Evolutionary conservation across 2,329 filamentous ascomycete species (phyloP).

Genomic region (Chaetomium globosum): DNA sequence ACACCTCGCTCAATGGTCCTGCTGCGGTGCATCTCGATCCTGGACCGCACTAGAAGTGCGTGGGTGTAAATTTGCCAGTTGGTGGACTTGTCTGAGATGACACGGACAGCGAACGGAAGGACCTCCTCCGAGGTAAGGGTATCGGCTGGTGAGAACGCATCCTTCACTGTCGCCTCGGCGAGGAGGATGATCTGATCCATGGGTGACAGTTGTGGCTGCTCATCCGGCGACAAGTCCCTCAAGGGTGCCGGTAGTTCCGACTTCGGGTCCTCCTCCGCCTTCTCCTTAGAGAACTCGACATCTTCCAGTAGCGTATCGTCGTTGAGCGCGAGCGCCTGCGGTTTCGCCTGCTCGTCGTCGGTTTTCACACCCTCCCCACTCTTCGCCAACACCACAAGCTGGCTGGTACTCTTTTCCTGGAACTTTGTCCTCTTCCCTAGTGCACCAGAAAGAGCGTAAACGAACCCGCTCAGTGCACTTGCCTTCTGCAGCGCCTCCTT

Average conservation of each 20-base stretch:
- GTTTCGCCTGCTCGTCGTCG: constrained; percentile 44
- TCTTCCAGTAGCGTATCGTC: constrained; percentile 91
- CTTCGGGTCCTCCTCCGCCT: constrained; percentile 29
- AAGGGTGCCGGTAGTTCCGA: constrained; percentile 62
- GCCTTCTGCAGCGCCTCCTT: constrained; percentile 70
- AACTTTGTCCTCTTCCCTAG: constrained; percentile 83
- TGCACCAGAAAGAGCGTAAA: constrained; percentile 81
- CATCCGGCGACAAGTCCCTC: constrained; percentile 68
- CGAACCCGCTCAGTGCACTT: constrained; percentile 66
- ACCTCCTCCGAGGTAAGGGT: constrained; percentile 92
- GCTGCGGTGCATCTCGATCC: constrained; percentile 85
- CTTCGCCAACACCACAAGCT: constrained; percentile 86
- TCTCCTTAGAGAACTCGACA: constrained; percentile 71
- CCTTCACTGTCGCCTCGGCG: constrained; percentile 84
- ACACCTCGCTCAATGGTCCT: constrained; percentile 87
- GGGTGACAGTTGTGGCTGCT: constrained; percentile 79
- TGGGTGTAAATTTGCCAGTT: constrained; percentile 99
- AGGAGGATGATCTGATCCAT: constrained; percentile 90
- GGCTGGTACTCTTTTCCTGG: constrained; percentile 78
- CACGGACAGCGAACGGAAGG: constrained; percentile 83
- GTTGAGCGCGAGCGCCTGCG: constrained; percentile 76
- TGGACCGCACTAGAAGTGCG: constrained; percentile 81
- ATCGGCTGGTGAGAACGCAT: constrained; percentile 80
- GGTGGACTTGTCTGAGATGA: constrained; percentile 82
- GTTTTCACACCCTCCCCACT: constrained; percentile 54